A percentile compares a stretch with the other conserved stretches of the same genome.
Conservation (phyloP, 345 rosid genomes). For the Corymbia maculata region DNA sequence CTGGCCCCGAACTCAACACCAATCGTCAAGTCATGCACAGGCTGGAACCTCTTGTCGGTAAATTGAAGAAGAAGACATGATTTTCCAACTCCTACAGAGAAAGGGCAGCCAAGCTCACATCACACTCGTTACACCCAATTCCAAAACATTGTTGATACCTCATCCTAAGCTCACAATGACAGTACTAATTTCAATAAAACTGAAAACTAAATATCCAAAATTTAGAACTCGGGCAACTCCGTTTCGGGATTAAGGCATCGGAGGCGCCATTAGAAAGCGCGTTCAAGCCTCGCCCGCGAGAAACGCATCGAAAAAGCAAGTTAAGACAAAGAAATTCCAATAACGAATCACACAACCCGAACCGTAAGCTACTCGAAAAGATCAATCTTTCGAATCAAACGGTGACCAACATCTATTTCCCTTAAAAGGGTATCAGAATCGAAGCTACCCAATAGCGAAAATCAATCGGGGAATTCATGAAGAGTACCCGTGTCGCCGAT, state of each 20-base stretch:
- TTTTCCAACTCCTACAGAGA: conserved; percentile 74
- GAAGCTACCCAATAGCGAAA: background rate
- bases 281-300: background rate
- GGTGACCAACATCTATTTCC: background rate
- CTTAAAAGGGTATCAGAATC: background rate
- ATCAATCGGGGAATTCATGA: background rate
- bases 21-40: conserved; percentile 91
- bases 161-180: background rate
- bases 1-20: conserved; percentile 96
- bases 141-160: background rate
- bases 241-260: background rate
- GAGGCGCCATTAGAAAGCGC: background rate
- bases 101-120: background rate
- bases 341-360: background rate
- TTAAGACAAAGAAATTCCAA: background rate
- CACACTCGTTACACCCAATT: background rate
- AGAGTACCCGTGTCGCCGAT: conserved; percentile 85
- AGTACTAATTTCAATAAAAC: background rate
- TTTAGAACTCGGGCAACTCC: background rate
- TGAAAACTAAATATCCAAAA: background rate
- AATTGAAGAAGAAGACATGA: conserved; percentile 96
- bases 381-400: background rate
- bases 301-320: background rate
- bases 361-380: background rate
- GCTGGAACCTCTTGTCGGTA: conserved; percentile 96